Evolutionary conservation across 345 rosid species (phyloP).

Genomic region (Eucalyptus tenuipes): DNA sequence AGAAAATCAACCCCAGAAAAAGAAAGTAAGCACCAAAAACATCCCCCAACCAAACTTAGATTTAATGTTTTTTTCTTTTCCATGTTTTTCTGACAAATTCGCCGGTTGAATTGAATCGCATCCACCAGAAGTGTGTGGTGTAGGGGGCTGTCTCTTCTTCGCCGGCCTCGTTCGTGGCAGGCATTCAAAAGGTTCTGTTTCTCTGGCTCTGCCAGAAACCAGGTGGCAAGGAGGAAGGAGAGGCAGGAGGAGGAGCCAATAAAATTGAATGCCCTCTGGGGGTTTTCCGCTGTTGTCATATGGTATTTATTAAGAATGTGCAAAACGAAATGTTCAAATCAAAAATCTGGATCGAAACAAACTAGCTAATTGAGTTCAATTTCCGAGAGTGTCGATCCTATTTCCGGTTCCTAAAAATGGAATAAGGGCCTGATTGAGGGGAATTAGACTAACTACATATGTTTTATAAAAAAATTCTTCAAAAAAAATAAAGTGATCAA

Average conservation of each 20-base stretch:
- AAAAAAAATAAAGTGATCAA: no score
- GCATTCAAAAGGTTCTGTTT: background rate
- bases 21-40: background rate
- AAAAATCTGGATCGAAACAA: no score
- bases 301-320: no score
- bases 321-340: no score
- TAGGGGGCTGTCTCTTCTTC: background rate
- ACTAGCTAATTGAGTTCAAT: no score
- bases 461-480: no score
- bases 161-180: background rate
- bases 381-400: accelerated
- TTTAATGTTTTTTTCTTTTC: no score
- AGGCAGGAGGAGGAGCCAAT: background rate
- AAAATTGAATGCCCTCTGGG: background rate
- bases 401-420: accelerated
- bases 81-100: no score
- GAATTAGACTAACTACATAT: accelerated
- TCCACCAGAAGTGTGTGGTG: background rate
- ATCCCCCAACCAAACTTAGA: background rate
- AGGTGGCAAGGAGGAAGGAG: background rate
- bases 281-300: no score
- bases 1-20: background rate
- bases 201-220: background rate
- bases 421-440: no score
- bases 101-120: background rate